These are phyloP conservation scores for Pichia manshurica DNA, from an alignment of 805 yeast genomes.

Conservation along the genomic window DNA sequence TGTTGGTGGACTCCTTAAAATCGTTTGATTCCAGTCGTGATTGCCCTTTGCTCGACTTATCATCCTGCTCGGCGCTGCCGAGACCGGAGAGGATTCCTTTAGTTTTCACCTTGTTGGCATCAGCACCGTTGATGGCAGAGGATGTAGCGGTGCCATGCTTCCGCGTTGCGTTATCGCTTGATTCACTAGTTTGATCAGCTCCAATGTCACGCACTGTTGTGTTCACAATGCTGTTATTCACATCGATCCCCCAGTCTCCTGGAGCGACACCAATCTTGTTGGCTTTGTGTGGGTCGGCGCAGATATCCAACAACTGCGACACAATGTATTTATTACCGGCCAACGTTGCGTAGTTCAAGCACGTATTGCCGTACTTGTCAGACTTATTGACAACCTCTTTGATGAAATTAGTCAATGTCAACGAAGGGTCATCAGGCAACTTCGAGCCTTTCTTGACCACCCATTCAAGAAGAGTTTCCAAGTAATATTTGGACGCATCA, in stretches of 20 bases:
- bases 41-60: neutral
- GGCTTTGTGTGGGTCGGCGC: conserved; percentile 74
- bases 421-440: conserved; percentile 37
- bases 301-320: conserved; percentile 75
- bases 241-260: conserved; percentile 71
- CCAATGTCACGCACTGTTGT: neutral
- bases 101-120: neutral
- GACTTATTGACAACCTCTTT: conserved; percentile 76
- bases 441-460: conserved; percentile 51
- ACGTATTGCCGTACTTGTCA: conserved; percentile 92
- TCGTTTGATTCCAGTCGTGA: neutral
- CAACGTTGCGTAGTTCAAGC: conserved; percentile 86
- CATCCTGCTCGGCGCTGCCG: neutral
- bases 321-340: conserved; percentile 78
- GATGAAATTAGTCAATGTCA: conserved; percentile 54
- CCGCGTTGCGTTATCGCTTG: neutral
- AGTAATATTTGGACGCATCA: conserved; percentile 66
- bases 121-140: neutral
- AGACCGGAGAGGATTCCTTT: neutral
- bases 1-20: conserved; percentile 8
- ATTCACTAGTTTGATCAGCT: neutral
- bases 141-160: too few species aligned
- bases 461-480: conserved; percentile 72
- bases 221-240: conserved; percentile 16
- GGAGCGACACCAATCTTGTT: conserved; percentile 87